These are phyloP conservation scores for Xylariales sp. DNA, from an alignment of 2,329 filamentous ascomycete species.

Conservation along the genomic window DNA sequence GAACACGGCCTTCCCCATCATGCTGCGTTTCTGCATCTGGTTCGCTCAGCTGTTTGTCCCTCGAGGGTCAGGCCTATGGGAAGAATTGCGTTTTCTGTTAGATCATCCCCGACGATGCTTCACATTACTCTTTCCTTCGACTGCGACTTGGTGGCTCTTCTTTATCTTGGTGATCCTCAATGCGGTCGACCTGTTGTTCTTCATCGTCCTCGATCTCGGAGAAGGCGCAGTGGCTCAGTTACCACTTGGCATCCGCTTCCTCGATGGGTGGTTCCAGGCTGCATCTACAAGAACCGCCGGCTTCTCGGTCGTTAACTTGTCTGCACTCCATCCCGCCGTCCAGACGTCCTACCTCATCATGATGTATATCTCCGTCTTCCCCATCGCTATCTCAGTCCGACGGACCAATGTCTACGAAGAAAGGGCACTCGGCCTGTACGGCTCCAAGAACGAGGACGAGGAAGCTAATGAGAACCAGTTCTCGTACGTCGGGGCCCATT, in stretches of 20 bases:
- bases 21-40: constrained; percentile 94
- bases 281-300: constrained; percentile 86
- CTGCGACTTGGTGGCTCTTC: constrained; percentile 94
- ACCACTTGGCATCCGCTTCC: constrained; percentile 68
- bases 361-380: constrained; percentile 99
- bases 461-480: constrained; percentile 54
- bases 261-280: constrained; percentile 88
- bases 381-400: constrained; percentile 91
- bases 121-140: constrained; percentile 84
- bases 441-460: constrained; percentile 42
- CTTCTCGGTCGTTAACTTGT: constrained; percentile 75
- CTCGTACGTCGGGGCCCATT: constrained; percentile 85
- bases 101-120: constrained; percentile 96
- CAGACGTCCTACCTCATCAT: constrained; percentile 94
- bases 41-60: constrained; percentile 62
- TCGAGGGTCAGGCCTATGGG: constrained; percentile 67
- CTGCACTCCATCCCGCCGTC: constrained; percentile 78
- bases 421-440: constrained; percentile 72
- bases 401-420: constrained; percentile 97
- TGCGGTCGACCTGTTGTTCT: constrained; percentile 79
- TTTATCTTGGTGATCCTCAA: constrained; percentile 80
- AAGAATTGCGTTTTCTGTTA: constrained; percentile 84
- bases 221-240: constrained; percentile 63
- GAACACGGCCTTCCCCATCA: constrained; percentile 92
- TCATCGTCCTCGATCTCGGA: constrained; percentile 84